These are phyloP conservation scores for Tulasnella sp. DNA, from an alignment of 768 basidiomycete genomes.

Conservation along the genomic window DNA sequence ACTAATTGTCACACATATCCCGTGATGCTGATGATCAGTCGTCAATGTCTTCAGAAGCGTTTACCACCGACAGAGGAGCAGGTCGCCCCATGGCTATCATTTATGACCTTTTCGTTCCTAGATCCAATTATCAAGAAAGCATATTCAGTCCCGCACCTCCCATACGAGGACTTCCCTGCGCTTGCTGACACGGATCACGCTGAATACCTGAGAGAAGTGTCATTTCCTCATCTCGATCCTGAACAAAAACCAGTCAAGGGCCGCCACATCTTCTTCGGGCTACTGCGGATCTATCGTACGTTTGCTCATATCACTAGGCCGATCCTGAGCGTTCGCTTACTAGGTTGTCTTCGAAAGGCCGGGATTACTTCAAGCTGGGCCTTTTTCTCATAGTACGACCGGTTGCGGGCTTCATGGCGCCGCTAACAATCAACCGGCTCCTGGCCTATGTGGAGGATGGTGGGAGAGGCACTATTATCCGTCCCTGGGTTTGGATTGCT, in stretches of 20 bases:
- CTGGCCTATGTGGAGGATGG: slow-evolving; percentile 44
- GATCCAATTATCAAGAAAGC: slow-evolving; percentile 40
- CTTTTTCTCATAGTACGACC: slow-evolving; percentile 7
- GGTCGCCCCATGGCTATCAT: slow-evolving; percentile 37
- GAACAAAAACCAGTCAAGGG: slow-evolving; percentile 23
- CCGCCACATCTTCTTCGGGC: slow-evolving; percentile 25
- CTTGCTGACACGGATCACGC: slow-evolving; percentile 34
- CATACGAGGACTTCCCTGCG: slow-evolving; percentile 35
- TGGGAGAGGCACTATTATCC: slow-evolving; percentile 37
- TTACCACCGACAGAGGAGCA: slow-evolving; percentile 35
- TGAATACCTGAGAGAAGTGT: slow-evolving; percentile 26
- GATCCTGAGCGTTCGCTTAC: too few species aligned
- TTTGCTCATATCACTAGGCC: background rate
- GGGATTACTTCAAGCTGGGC: slow-evolving; percentile 19
- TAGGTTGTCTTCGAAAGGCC: slow-evolving; percentile 1
- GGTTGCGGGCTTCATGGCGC: background rate
- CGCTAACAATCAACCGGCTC: slow-evolving; percentile 20
- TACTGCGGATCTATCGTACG: slow-evolving; percentile 23
- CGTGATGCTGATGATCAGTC: too few species aligned
- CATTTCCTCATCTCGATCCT: slow-evolving; percentile 25
- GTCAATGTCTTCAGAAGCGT: slow-evolving; percentile 26
- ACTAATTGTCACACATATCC: background rate
- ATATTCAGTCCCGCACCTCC: slow-evolving; percentile 35
- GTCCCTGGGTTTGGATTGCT: slow-evolving; percentile 48
- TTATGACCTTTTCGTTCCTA: slow-evolving; percentile 41